Base-by-base conservation (phyloP, 1,139 yeast species). In the Taphrina communis region DNA sequence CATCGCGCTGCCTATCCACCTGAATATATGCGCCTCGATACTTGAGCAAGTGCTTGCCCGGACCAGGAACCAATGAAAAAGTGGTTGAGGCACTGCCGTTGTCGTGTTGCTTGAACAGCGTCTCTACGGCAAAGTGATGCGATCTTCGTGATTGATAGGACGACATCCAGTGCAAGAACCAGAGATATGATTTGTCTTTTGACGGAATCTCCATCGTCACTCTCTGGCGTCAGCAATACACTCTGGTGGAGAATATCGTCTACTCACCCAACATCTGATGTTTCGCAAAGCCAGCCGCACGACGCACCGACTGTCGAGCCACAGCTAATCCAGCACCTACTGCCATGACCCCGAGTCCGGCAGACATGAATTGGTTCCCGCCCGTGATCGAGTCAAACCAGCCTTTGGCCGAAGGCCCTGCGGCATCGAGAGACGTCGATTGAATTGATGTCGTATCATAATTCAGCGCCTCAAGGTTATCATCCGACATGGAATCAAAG, bases 91-190 rank as follows among this genome's bases (percentile, higher is more conserved):
- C 91, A 1, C 96, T 85, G 0, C 99, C 99, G 76, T 93, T 93
- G 74, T 92, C 96, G 78, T 93, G 98, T 77, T 93, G 97, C 46
- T 88, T 82, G 78, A 84, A 92, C 72, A 85, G 86, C 4, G 99
- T 94, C 74, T 92, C 96, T 17, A 94, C 98, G 63, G 96, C 87
- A 69, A 94, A 80, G 78, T 95, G 97, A 73, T 97, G 83, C 21
- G 69, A 52, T 31, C 65, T 42, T n/a, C 60, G 65, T 6, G 60
- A 59, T 8, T 72, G 86, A 73, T 86, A 86, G 35, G 70, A 70
- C 0, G 97, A 85, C 97, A 94, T 93, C 99, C 99, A 94, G 74
- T 91, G 96, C 68, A 94, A 81, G 75, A 94, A 93, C 98, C 99
- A 95, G 68, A 88, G 82, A 76, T 94, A 94, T 35, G 97, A 90